phyloP scores from a whole-genome alignment of 305 asterid genomes.

The Withania somnifera region DNA sequence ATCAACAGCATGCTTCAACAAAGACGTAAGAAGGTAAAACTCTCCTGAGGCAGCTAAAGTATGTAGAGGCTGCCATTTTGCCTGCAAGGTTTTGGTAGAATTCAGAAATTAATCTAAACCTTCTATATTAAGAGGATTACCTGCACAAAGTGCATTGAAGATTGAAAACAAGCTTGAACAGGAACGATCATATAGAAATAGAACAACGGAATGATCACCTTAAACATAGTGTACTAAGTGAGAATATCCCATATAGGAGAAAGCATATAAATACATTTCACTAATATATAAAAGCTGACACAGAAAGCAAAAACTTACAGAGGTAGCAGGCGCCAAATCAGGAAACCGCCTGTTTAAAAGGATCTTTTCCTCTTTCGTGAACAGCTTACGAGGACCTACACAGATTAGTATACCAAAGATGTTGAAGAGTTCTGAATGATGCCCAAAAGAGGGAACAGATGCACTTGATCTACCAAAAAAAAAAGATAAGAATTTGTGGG shows the following conservation, averaged over 20 bases:
- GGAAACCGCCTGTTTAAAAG: slow-evolving; percentile 60
- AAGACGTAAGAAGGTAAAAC: slow-evolving; percentile 53
- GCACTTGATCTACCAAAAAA: background rate
- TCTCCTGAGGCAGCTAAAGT: slow-evolving; percentile 87
- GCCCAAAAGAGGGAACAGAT: background rate
- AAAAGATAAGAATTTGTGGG: background rate
- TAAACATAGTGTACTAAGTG: background rate
- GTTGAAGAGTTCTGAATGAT: slow-evolving; percentile 1
- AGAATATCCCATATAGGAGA: background rate
- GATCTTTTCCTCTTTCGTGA: slow-evolving; percentile 62
- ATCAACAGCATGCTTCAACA: slow-evolving; percentile 61
- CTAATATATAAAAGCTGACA: background rate
- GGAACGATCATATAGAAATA: background rate
- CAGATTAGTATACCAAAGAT: slow-evolving; percentile 12
- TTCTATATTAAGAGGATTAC: background rate
- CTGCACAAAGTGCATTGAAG: background rate
- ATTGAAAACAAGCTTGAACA: background rate
- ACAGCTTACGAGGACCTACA: slow-evolving; percentile 56
- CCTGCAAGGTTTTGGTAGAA: slow-evolving; percentile 29
- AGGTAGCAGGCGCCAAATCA: slow-evolving; percentile 59
- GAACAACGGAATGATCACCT: background rate
- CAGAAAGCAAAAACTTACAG: slow-evolving; percentile 44
- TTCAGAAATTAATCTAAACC: background rate
- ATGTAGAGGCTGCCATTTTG: slow-evolving; percentile 86
- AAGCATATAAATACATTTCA: background rate